Evolutionary conservation across 2,329 filamentous ascomycete genomes (phyloP).

Genomic region (Colletotrichum simmondsii): DNA sequence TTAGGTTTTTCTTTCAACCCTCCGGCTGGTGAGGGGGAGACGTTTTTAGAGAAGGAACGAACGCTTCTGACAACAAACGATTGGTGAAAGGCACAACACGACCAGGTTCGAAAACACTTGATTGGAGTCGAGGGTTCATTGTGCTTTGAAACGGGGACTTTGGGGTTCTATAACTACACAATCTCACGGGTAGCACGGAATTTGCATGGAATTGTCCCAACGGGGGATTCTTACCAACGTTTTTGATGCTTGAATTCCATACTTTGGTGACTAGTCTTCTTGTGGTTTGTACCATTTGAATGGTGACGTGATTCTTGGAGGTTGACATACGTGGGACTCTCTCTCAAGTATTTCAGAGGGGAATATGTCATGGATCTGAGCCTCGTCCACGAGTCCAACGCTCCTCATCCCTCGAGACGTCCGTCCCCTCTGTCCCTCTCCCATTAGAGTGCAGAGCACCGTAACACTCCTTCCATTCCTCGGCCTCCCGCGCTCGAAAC

Average conservation of each 20-base stretch:
- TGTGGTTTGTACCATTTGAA: too few species aligned
- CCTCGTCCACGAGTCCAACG: too few species aligned
- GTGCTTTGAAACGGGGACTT: constrained; percentile 34
- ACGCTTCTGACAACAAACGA: constrained; percentile 13
- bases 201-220: constrained; percentile 38
- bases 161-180: constrained; percentile 38
- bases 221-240: constrained; percentile 28
- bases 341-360: too few species aligned
- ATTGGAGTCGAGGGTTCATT: constrained; percentile 38
- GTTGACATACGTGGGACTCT: too few species aligned
- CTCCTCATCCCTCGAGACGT: too few species aligned
- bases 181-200: constrained; percentile 38
- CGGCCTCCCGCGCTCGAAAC: too few species aligned
- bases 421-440: too few species aligned
- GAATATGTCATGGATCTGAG: too few species aligned
- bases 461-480: too few species aligned
- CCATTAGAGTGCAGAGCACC: too few species aligned
- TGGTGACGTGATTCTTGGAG: too few species aligned
- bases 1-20: neutral
- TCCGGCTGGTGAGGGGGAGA: neutral
- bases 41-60: constrained; percentile 15
- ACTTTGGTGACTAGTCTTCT: too few species aligned
- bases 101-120: constrained; percentile 25
- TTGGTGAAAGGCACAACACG: constrained; percentile 17
- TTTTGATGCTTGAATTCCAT: neutral